Conservation (phyloP, 495 filamentous ascomycete species). For the Trichoderma reesei region DNA sequence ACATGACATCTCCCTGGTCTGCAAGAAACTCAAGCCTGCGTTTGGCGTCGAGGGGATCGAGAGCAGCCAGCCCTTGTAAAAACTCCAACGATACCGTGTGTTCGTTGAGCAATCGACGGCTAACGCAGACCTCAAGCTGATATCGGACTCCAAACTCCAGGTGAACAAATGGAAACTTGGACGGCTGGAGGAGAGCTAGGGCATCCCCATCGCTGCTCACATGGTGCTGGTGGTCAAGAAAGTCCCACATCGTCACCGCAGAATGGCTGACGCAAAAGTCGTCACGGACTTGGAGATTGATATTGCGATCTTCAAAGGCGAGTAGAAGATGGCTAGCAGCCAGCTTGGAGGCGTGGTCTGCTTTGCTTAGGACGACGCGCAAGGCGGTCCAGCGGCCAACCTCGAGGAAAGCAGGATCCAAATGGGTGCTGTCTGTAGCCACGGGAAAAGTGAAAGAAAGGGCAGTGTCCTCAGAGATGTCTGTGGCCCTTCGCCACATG, state of each 20-base stretch:
- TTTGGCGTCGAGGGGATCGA: slow-evolving; percentile 30
- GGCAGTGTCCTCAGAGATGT: slow-evolving; percentile 46
- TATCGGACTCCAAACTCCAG: slow-evolving; percentile 72
- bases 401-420: slow-evolving; percentile 51
- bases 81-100: slow-evolving; percentile 60
- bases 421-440: not conserved
- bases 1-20: slow-evolving; percentile 45
- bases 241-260: slow-evolving; percentile 41
- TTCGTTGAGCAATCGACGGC: slow-evolving; percentile 69
- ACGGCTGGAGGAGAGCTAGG: slow-evolving; percentile 11
- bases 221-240: slow-evolving; percentile 36
- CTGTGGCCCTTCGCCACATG: slow-evolving; percentile 66
- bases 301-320: slow-evolving; percentile 66
- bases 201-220: not conserved
- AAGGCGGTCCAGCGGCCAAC: slow-evolving; percentile 72
- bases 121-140: slow-evolving; percentile 87
- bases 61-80: slow-evolving; percentile 44
- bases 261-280: not conserved
- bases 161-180: slow-evolving; percentile 25
- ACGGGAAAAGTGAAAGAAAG: slow-evolving; percentile 40
- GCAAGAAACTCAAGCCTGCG: slow-evolving; percentile 32
- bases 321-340: slow-evolving; percentile 26
- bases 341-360: not conserved
- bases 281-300: slow-evolving; percentile 23
- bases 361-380: slow-evolving; percentile 38